phyloP scores from a whole-genome alignment of 1,139 yeast genomes.

The Torulaspora globosa region DNA sequence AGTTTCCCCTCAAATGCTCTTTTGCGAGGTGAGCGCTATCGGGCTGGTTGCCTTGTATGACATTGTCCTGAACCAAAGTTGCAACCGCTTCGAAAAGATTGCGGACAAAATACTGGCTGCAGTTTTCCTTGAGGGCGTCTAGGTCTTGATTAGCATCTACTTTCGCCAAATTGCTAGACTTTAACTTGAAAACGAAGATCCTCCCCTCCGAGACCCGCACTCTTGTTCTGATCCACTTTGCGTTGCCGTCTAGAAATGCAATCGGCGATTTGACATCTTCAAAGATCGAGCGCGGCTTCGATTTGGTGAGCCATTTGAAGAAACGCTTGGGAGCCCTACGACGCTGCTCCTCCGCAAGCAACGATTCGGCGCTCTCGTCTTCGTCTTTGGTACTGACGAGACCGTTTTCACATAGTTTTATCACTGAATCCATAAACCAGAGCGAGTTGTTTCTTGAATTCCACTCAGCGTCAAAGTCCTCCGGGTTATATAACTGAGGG shows the following conservation, averaged over 20 bases:
- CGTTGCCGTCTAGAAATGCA: conserved; percentile 21
- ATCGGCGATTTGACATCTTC: conserved; percentile 17
- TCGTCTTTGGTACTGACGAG: conserved; percentile 1
- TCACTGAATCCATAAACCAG: conserved; percentile 28
- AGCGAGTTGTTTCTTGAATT: conserved; percentile 17
- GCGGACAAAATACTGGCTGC: conserved; percentile 20
- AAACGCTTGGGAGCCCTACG: conserved; percentile 6
- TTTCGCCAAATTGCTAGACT: neutral
- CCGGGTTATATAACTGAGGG: conserved; percentile 25
- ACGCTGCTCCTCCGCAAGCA: conserved; percentile 1
- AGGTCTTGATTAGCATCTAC: conserved; percentile 10
- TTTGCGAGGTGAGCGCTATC: conserved; percentile 1
- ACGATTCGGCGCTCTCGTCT: conserved; percentile 1
- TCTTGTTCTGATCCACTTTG: conserved; percentile 25
- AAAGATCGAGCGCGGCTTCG: conserved; percentile 14
- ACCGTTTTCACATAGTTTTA: conserved; percentile 13
- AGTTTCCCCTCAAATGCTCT: conserved; percentile 29
- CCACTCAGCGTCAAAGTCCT: conserved; percentile 24
- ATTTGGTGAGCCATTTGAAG: conserved; percentile 16
- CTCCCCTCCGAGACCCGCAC: conserved; percentile 30
- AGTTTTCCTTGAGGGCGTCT: conserved; percentile 32
- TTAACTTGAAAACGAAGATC: conserved; percentile 23
- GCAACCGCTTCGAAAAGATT: conserved; percentile 28
- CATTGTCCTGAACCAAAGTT: conserved; percentile 28
- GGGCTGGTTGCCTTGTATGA: conserved; percentile 20